phyloP scores from a whole-genome alignment of 257 asterid species.

The Perilla frutescens region DNA sequence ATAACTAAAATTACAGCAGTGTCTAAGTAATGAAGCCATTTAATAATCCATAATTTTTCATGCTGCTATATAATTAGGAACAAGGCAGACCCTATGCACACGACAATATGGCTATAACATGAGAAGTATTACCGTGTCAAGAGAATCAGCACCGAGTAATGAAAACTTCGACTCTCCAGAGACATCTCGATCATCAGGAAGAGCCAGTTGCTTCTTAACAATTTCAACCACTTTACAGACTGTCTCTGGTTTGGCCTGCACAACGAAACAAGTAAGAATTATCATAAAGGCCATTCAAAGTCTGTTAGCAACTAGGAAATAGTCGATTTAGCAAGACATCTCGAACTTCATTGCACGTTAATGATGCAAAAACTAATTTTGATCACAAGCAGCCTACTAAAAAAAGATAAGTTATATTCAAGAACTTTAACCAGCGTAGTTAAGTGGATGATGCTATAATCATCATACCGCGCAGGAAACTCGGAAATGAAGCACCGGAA shows the following conservation, averaged over 20 bases:
- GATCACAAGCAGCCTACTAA: background rate
- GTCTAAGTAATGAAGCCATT: background rate
- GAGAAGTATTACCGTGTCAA: slow-evolving; percentile 73
- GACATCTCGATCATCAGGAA: slow-evolving; percentile 58
- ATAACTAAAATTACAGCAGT: background rate
- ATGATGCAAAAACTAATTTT: background rate
- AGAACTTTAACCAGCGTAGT: slow-evolving; percentile 2
- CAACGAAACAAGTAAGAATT: slow-evolving; percentile 22
- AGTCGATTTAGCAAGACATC: background rate
- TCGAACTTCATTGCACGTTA: background rate
- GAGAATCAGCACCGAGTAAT: slow-evolving; percentile 93
- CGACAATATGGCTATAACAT: slow-evolving; percentile 2
- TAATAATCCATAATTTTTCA: background rate
- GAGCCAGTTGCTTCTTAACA: slow-evolving; percentile 92
- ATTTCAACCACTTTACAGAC: slow-evolving; percentile 78
- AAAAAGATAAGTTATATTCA: background rate
- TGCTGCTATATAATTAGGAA: background rate
- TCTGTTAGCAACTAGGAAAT: background rate
- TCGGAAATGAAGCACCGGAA: slow-evolving; percentile 60
- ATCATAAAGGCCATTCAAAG: background rate
- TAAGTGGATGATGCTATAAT: background rate
- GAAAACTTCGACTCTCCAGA: slow-evolving; percentile 76
- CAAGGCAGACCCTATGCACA: background rate
- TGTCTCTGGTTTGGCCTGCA: slow-evolving; percentile 90
- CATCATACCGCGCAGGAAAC: slow-evolving; percentile 65